These are phyloP conservation scores for Combretum micranthum DNA, from an alignment of 345 rosid genomes.

Conservation along the genomic window DNA sequence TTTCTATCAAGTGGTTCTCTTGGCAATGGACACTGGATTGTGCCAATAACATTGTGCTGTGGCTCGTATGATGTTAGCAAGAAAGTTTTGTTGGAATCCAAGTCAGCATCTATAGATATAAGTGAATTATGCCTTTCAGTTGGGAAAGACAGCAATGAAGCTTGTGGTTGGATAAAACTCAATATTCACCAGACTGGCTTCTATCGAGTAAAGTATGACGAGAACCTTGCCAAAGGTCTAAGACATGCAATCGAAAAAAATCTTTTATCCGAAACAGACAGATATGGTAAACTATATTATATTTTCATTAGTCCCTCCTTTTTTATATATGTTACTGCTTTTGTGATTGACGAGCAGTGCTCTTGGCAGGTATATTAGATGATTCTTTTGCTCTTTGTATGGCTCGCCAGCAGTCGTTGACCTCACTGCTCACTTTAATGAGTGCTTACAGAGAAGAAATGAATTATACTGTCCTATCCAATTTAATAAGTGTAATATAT, in stretches of 20 bases:
- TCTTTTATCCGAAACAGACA: slow-evolving; percentile 53
- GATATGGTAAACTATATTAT: slow-evolving; percentile 48
- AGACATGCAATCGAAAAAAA: slow-evolving; percentile 64
- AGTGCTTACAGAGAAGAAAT: slow-evolving; percentile 70
- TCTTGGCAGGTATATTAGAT: slow-evolving; percentile 70
- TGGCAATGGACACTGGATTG: slow-evolving; percentile 93
- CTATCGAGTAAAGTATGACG: slow-evolving; percentile 86
- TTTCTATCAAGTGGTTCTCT: slow-evolving; percentile 72
- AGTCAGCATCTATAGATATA: slow-evolving; percentile 42
- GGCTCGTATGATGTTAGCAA: slow-evolving; percentile 67
- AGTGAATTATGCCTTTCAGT: background rate
- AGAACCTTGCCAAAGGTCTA: slow-evolving; percentile 68
- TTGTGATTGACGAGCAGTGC: slow-evolving; percentile 8
- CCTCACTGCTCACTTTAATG: slow-evolving; percentile 75
- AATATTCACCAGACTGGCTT: slow-evolving; percentile 86
- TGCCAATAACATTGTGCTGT: slow-evolving; percentile 74
- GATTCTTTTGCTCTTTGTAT: slow-evolving; percentile 85
- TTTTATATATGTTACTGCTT: too few relatives aligned
- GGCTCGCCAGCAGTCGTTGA: slow-evolving; percentile 78
- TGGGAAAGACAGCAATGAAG: background rate
- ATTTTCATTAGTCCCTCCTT: slow-evolving; percentile 4
- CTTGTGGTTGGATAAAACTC: slow-evolving; percentile 61
- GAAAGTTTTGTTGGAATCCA: slow-evolving; percentile 65
- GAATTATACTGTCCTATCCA: slow-evolving; percentile 72
- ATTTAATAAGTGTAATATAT: slow-evolving; percentile 64